Evolutionary conservation across 176 grass and related monocot genomes (phyloP).

Genomic region (Bonia amplexicaulis): DNA sequence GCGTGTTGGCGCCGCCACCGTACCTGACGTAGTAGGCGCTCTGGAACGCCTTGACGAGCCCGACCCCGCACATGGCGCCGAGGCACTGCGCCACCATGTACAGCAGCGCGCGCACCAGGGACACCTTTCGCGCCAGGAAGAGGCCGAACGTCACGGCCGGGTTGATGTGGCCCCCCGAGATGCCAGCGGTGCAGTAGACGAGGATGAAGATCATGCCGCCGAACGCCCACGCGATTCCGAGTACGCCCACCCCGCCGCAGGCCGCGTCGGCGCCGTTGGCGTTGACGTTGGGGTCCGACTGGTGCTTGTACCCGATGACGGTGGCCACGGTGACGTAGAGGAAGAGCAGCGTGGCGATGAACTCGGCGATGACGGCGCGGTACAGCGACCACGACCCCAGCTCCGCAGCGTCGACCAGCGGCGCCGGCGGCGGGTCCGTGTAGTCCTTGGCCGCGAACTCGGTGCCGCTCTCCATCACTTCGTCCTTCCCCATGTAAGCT

Average conservation of each 20-base stretch:
- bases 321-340: constrained; percentile 83
- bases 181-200: constrained; percentile 97
- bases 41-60: constrained; percentile 91
- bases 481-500: constrained; percentile 43
- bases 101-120: constrained; percentile 71
- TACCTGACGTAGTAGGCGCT: constrained; percentile 64
- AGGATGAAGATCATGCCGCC: constrained; percentile 99
- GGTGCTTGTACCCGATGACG: constrained; percentile 89
- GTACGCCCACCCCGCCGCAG: constrained; percentile 72
- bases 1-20: constrained; percentile 77
- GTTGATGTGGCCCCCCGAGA: constrained; percentile 95
- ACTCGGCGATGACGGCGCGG: constrained; percentile 89
- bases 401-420: constrained; percentile 69
- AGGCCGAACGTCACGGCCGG: constrained; percentile 88
- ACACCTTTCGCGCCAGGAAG: constrained; percentile 82
- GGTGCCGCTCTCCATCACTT: constrained; percentile 47
- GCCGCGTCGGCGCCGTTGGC: constrained; percentile 21
- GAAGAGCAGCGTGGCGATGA: constrained; percentile 89
- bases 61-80: constrained; percentile 83
- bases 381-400: constrained; percentile 75
- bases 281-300: background rate
- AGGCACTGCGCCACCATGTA: constrained; percentile 95
- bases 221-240: constrained; percentile 97
- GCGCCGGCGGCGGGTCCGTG: constrained; percentile 73
- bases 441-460: constrained; percentile 77